Base-by-base conservation (phyloP, 202 grass and related monocot genomes). In the Carex arenaria region DNA sequence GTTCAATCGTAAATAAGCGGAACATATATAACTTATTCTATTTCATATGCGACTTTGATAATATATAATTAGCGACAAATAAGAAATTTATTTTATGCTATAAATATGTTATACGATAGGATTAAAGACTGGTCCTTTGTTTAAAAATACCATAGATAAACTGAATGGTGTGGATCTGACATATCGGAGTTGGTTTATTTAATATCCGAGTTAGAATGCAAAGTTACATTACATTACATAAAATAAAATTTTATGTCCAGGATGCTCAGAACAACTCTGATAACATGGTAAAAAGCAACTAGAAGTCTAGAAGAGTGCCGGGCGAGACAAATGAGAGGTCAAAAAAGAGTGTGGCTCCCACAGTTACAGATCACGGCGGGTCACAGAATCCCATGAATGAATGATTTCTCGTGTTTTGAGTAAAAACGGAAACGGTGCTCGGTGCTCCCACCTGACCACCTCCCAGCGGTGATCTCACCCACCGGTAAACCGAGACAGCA, bases 261-360 rank as follows among this genome's bases (percentile, higher is more conserved):
- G 59, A 23, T 61, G 18, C 18, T 61, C 19, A 9, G 59, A 61
- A 61, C 59, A 61, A 23, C 3, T 61, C 59, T 61, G 59, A 61
- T 9, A 61, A 61, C 0, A 61, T 3, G 17, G 55, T 60, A 20
- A 60, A 20, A 60, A 60, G 5, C 45, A 49, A 49, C 10, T 10
- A 12, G 45, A 49, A 26, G 26, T 26, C 10, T 10, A 12, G 45
- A 49, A 31, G 62, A 64, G 62, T 38, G 12, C 63, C 26, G n/a
- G 20, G 60, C 7, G 45, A 49, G 74, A 79, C 74, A 79, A 79
- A 79, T 79, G 32, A 79, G 74, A 32, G 74, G 74, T 79, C 52
- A 79, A 79, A 79, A 79, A 18, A 79, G 49, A 38, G 52, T 51
- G 22, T 51, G 42, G 42, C 2, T 28, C 72, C 34, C 42, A 26